These are phyloP conservation scores for Vigna mungo DNA, from an alignment of 306 rosid species.

Conservation along the genomic window DNA sequence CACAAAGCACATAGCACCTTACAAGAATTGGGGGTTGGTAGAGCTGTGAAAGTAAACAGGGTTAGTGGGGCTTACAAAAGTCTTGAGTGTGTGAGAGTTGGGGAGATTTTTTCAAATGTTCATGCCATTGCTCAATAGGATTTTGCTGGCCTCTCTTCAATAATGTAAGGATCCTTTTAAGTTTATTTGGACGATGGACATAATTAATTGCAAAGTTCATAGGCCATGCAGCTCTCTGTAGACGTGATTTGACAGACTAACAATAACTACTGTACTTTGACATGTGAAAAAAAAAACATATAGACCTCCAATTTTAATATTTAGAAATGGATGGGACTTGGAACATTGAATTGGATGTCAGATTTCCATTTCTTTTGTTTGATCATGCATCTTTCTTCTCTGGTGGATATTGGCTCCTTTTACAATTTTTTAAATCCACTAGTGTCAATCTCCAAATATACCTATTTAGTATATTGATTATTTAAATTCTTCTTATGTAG, in stretches of 20 bases:
- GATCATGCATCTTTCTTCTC: background rate
- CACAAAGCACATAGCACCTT: too few species aligned
- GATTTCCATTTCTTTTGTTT: conserved; percentile 21
- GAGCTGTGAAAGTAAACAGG: too few species aligned
- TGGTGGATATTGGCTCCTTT: background rate
- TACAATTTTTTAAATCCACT: background rate
- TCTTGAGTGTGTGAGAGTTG: background rate
- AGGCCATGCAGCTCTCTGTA: background rate
- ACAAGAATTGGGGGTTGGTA: too few species aligned
- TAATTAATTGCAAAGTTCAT: background rate
- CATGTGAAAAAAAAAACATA: background rate
- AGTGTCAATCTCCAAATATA: conserved; percentile 18
- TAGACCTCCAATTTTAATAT: conserved; percentile 4
- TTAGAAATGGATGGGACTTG: background rate
- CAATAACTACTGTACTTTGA: background rate
- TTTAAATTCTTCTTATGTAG: conserved; percentile 52
- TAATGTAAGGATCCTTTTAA: background rate
- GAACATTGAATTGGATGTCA: background rate
- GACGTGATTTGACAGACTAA: background rate
- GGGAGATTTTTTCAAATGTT: background rate
- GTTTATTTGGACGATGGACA: background rate
- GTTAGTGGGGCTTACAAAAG: too few species aligned
- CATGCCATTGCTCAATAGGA: background rate
- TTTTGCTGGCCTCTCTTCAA: background rate
- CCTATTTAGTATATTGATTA: conserved; percentile 35